Percentiles rank a stretch among this genome's conserved stretches.
phyloP scores from a whole-genome alignment of 441 rosid genomes.

The Erodium trifolium region DNA sequence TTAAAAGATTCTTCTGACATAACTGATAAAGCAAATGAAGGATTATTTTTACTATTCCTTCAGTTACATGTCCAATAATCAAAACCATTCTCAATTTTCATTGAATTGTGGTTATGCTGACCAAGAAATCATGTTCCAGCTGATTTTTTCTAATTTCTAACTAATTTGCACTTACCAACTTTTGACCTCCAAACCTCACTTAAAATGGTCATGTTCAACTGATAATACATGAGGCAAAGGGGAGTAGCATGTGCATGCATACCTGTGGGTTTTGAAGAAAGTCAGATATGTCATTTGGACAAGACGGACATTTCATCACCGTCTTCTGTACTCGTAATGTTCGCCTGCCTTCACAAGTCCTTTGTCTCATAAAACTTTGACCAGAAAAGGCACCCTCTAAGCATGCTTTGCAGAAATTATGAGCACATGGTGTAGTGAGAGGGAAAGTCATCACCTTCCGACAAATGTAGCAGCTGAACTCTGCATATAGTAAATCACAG shows the following conservation, averaged over 20 bases:
- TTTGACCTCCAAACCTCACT: too few species aligned
- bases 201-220: too few species aligned
- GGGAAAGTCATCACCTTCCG: constrained; percentile 34
- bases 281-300: constrained; percentile 18
- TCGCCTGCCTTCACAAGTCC: constrained; percentile 13
- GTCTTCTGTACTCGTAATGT: constrained; percentile 16
- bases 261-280: constrained; percentile 19
- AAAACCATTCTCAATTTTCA: too few species aligned
- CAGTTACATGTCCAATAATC: too few species aligned
- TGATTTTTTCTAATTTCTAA: too few species aligned
- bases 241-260: background rate
- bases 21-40: too few species aligned
- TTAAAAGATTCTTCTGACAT: background rate
- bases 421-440: constrained; percentile 46
- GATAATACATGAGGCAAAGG: too few species aligned
- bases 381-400: constrained; percentile 36
- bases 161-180: too few species aligned
- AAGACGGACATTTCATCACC: constrained; percentile 19
- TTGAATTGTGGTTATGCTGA: too few species aligned
- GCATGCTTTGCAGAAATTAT: constrained; percentile 42
- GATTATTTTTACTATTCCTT: too few species aligned
- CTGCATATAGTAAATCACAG: constrained; percentile 22
- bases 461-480: constrained; percentile 38
- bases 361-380: constrained; percentile 20
- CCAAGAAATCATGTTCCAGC: too few species aligned